These are phyloP conservation scores for Zygoascus bituminiphila DNA, from an alignment of 805 yeast genomes.

Conservation along the genomic window DNA sequence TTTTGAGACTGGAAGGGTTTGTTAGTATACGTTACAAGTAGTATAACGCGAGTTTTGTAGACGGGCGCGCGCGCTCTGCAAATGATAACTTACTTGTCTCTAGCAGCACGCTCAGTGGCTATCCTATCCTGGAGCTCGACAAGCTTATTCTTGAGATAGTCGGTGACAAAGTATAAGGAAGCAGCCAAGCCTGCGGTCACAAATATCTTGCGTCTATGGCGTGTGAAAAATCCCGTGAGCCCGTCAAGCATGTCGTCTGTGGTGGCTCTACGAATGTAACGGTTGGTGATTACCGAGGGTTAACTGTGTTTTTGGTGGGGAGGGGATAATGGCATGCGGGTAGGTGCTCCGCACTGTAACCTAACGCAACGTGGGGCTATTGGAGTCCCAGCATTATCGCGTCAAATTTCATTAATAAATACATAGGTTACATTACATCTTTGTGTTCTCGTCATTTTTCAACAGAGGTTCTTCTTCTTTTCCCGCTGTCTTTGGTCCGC, in stretches of 20 bases:
- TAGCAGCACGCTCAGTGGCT: slow-evolving; percentile 49
- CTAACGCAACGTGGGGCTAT: too few relatives aligned
- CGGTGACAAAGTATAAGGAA: slow-evolving; percentile 36
- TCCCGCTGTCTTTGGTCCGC: too few relatives aligned
- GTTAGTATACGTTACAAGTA: not conserved
- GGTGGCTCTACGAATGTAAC: not conserved
- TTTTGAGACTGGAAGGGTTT: slow-evolving; percentile 38
- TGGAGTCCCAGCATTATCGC: too few relatives aligned
- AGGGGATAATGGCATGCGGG: too few relatives aligned
- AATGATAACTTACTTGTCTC: slow-evolving; percentile 42
- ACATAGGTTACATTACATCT: too few relatives aligned
- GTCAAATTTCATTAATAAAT: too few relatives aligned
- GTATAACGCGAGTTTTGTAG: not conserved
- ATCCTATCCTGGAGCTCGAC: slow-evolving; percentile 43
- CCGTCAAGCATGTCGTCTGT: slow-evolving; percentile 23
- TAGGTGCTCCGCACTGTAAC: too few relatives aligned
- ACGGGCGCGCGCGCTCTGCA: too few relatives aligned
- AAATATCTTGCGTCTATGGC: slow-evolving; percentile 39
- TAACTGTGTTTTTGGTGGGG: too few relatives aligned
- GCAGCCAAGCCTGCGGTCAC: slow-evolving; percentile 40
- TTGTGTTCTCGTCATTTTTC: too few relatives aligned
- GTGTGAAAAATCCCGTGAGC: slow-evolving; percentile 32
- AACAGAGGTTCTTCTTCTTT: too few relatives aligned
- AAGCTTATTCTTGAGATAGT: slow-evolving; percentile 39
- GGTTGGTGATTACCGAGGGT: too few relatives aligned